Percentiles rank a stretch among this genome's conserved stretches.
phyloP scores from a whole-genome alignment of 768 basidiomycete genomes.

The Boletus tomentosulus region DNA sequence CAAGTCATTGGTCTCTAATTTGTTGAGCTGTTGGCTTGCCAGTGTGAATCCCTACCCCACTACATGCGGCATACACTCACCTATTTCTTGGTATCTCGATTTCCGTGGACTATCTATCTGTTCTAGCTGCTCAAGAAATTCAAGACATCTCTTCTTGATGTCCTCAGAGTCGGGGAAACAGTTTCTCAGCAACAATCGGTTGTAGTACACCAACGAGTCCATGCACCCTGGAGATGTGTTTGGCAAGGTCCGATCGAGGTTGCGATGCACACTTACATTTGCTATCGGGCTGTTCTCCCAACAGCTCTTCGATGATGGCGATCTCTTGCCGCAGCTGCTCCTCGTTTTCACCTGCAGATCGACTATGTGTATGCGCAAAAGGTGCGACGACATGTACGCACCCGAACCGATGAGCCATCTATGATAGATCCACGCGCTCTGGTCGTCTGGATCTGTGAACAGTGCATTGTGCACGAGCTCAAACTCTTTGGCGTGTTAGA shows the following conservation, averaged over 20 bases:
- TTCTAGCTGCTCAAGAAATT: constrained; percentile 53
- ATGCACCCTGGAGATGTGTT: constrained; percentile 70
- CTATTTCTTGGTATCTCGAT: constrained; percentile 64
- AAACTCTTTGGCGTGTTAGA: constrained; percentile 58
- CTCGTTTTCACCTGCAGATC: constrained; percentile 50
- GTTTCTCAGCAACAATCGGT: constrained; percentile 57
- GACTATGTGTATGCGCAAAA: neutral
- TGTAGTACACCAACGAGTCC: constrained; percentile 87
- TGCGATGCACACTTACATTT: constrained; percentile 61
- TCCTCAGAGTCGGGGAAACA: constrained; percentile 36
- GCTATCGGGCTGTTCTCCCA: constrained; percentile 87
- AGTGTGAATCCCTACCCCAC: neutral
- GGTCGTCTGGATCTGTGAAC: constrained; percentile 95
- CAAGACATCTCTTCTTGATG: constrained; percentile 43
- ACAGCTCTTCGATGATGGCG: constrained; percentile 69
- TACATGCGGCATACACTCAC: constrained; percentile 32
- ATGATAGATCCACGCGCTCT: constrained; percentile 98
- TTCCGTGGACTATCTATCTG: constrained; percentile 62
- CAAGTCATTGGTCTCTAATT: constrained; percentile 7
- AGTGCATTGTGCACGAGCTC: constrained; percentile 90
- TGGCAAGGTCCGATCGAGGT: neutral
- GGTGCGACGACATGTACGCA: constrained; percentile 26
- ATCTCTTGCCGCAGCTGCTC: constrained; percentile 71
- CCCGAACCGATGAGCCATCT: constrained; percentile 91
- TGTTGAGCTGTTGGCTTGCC: constrained; percentile 19